Evolutionary conservation across 2,329 filamentous ascomycete species (phyloP), one percentile per base, ranked within the genome.

Genomic region (Trichoderma sp.): DNA sequence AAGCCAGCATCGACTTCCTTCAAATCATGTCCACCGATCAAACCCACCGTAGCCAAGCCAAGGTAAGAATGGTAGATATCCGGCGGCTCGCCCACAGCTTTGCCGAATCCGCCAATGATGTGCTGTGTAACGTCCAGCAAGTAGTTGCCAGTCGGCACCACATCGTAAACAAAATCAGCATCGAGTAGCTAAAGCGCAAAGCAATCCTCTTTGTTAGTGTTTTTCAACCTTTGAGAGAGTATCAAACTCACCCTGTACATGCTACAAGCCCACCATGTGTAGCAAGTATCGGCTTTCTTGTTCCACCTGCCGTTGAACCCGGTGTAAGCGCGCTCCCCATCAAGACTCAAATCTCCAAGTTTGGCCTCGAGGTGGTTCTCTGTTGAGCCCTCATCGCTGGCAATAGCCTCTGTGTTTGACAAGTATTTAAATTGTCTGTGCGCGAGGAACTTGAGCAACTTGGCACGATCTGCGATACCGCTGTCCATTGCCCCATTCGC

Each of bases 221-320:
- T 31, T 74, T 79, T 85, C 83, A 70, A 79, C 77, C 62, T n/a
- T 2, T 5, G 16, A 3, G 16, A 67, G 29, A 29, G 21, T 35
- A 19, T 29, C 14, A 40, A 7, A 62, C 79, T 71, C 75, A 85
- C 83, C 64, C 77, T 74, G 0, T 88, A 77, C 1, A 93, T 88
- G 2, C 88, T 93, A 4, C 86, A 86, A 0, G 92, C 93, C 96
- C 96, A 99, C 84, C 95, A 99, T 27, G 89, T 91, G 79, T 99
- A 99, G 81, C 96, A 99, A 0, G 96, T 98, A 80, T 99, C 96
- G 11, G 92, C 92, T 59, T 90, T 86, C 79, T 99, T 99, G 82
- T 97, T 97, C 77, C 88, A 89, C 61, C 96, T 89, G 31, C 96
- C 96, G 75, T 96, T 97, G 81, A 96, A 94, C 11, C 94, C 96